A percentile compares a stretch with the other conserved stretches of the same genome.
Conservation (phyloP, 2,329 filamentous ascomycete species). For the Colletotrichum melonis region DNA sequence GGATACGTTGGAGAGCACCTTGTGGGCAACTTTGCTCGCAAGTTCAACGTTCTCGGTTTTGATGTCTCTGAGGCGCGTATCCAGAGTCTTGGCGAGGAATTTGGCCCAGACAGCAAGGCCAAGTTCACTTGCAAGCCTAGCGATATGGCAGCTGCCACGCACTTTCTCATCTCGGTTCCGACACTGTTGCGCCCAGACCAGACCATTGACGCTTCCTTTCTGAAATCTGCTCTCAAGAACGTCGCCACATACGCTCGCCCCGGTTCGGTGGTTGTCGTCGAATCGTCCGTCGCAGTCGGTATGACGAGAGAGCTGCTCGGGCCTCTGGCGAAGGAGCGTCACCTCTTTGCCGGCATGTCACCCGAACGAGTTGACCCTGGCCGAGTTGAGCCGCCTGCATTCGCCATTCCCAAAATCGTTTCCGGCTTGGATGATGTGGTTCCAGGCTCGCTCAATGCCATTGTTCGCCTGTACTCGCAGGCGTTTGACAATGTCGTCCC, state of each 20-base stretch:
- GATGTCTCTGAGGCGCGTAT: slow-evolving; percentile 57
- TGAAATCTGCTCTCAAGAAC: slow-evolving; percentile 55
- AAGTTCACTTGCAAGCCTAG: slow-evolving; percentile 49
- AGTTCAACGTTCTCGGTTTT: slow-evolving; percentile 58
- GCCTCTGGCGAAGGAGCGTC: slow-evolving; percentile 52
- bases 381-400: slow-evolving; percentile 51
- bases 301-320: slow-evolving; percentile 63
- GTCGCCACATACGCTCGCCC: slow-evolving; percentile 53
- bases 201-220: slow-evolving; percentile 59
- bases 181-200: slow-evolving; percentile 60
- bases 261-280: slow-evolving; percentile 61
- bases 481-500: slow-evolving; percentile 60
- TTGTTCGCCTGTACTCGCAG: slow-evolving; percentile 56
- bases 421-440: slow-evolving; percentile 61
- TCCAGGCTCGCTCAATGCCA: slow-evolving; percentile 56
- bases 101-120: slow-evolving; percentile 42
- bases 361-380: slow-evolving; percentile 66
- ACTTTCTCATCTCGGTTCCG: slow-evolving; percentile 66
- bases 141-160: slow-evolving; percentile 55
- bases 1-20: slow-evolving; percentile 65
- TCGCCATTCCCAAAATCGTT: slow-evolving; percentile 63
- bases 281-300: slow-evolving; percentile 65
- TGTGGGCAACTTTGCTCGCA: slow-evolving; percentile 53
- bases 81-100: slow-evolving; percentile 44
- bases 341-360: slow-evolving; percentile 62